A percentile compares a stretch with the other conserved stretches of the same genome.
Conservation (phyloP, 2,329 filamentous ascomycete genomes). For the Diaporthe australafricana region DNA sequence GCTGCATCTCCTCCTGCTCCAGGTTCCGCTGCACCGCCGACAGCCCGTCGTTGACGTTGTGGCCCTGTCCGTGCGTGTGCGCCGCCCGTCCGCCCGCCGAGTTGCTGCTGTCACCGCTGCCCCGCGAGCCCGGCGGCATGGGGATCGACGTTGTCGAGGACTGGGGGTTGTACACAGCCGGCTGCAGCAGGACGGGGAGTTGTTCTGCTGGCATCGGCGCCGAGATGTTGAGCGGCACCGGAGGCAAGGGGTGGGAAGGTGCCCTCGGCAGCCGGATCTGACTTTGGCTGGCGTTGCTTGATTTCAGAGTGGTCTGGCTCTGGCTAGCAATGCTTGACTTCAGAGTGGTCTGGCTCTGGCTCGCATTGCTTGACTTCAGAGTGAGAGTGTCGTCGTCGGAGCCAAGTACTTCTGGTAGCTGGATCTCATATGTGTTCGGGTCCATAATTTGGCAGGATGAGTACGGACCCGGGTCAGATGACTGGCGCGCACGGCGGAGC, state of each 20-base stretch:
- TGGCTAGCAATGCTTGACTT: conserved; percentile 34
- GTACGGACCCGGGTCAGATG: conserved; percentile 35
- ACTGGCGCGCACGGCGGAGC: conserved; percentile 34
- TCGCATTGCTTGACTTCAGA: conserved; percentile 29
- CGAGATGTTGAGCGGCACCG: conserved; percentile 53
- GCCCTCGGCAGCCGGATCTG: conserved; percentile 33
- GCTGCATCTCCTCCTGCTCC: conserved; percentile 66
- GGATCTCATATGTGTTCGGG: conserved; percentile 38
- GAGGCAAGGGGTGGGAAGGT: conserved; percentile 26
- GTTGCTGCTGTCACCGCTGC: conserved; percentile 29
- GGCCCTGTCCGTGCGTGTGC: conserved; percentile 31
- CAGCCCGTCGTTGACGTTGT: conserved; percentile 57
- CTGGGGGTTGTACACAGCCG: conserved; percentile 66
- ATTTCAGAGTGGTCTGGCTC: conserved; percentile 34
- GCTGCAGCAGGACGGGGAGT: conserved; percentile 65
- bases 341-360: conserved; percentile 40
- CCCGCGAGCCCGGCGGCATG: conserved; percentile 34
- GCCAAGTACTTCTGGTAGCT: conserved; percentile 42
- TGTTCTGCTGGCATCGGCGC: conserved; percentile 62
- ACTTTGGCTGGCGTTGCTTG: conserved; percentile 20
- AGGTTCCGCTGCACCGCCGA: conserved; percentile 69
- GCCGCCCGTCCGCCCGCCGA: background rate
- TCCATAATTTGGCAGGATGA: conserved; percentile 28
- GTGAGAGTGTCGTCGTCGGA: conserved; percentile 42
- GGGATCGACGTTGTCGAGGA: conserved; percentile 36